A percentile compares a stretch with the other conserved stretches of the same genome.
phyloP scores from a whole-genome alignment of 1,139 yeast species.

The Yarrowia galli region DNA sequence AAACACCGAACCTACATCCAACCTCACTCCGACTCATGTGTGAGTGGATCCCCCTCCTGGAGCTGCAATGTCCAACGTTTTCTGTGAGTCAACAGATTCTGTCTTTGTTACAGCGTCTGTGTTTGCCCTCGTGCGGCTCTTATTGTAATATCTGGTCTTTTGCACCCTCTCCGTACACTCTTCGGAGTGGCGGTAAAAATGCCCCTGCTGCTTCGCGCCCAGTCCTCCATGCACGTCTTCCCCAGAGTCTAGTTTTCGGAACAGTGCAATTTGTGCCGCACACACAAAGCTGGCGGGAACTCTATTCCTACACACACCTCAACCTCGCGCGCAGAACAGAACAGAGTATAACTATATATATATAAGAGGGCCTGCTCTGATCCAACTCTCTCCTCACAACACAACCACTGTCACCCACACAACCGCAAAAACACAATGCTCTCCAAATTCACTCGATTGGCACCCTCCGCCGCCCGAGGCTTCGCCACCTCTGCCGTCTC shows the following conservation, averaged over 20 bases:
- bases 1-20: neutral
- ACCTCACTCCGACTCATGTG: slow-evolving; percentile 1
- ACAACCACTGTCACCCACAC: neutral
- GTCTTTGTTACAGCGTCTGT: neutral
- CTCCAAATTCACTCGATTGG: slow-evolving; percentile 20
- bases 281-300: slow-evolving; percentile 32
- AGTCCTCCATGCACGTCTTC: slow-evolving; percentile 9
- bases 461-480: slow-evolving; percentile 27
- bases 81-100: neutral
- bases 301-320: slow-evolving; percentile 1
- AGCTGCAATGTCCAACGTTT: neutral
- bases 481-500: slow-evolving; percentile 22
- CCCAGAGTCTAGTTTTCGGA: slow-evolving; percentile 20
- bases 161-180: no score
- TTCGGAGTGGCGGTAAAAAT: slow-evolving; percentile 32
- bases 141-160: neutral
- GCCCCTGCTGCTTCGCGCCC: neutral
- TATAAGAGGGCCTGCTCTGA: neutral
- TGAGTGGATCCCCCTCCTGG: neutral
- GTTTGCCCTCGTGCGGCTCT: neutral
- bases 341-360: slow-evolving; percentile 1
- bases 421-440: slow-evolving; percentile 20
- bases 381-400: slow-evolving; percentile 2
- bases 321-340: neutral
- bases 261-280: slow-evolving; percentile 37